Percentiles rank a stretch among this genome's conserved stretches.
These are phyloP conservation scores for Corchorus olitorius DNA, from an alignment of 345 rosid species.

Conservation along the genomic window DNA sequence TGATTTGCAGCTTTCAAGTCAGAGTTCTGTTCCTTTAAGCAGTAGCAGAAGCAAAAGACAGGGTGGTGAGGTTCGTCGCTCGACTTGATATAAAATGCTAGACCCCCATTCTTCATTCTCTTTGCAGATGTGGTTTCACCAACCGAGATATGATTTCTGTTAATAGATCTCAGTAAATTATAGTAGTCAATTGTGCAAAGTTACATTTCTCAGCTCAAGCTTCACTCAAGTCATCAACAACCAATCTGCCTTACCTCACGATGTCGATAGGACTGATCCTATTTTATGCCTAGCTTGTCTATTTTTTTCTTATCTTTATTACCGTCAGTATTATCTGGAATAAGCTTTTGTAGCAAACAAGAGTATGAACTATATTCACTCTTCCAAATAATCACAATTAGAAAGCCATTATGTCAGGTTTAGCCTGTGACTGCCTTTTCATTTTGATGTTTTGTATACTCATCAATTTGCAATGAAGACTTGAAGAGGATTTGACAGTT, in stretches of 20 bases:
- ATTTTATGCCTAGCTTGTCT: conserved; percentile 12
- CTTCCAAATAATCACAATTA: conserved; percentile 31
- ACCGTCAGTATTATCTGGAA: conserved; percentile 16
- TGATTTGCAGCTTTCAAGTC: conserved; percentile 73
- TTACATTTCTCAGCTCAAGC: conserved; percentile 21
- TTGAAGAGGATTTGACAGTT: neutral
- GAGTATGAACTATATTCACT: neutral
- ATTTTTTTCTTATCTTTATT: neutral
- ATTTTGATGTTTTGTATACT: conserved; percentile 16
- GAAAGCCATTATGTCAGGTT: conserved; percentile 22
- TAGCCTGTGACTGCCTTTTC: conserved; percentile 21
- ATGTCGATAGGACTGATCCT: conserved; percentile 26
- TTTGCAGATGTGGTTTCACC: conserved; percentile 24
- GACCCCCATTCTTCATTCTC: conserved; percentile 29
- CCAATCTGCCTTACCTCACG: conserved; percentile 29
- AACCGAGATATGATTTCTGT: conserved; percentile 27
- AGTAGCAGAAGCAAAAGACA: conserved; percentile 71
- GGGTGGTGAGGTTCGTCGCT: conserved; percentile 68
- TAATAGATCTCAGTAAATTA: conserved; percentile 35
- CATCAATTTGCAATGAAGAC: conserved; percentile 20
- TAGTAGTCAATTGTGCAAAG: conserved; percentile 42
- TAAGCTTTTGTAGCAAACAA: conserved; percentile 33
- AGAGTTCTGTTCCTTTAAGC: conserved; percentile 62
- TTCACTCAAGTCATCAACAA: conserved; percentile 26
- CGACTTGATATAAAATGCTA: conserved; percentile 46